Evolutionary conservation across 192 early-diverging fungal genomes (phyloP).

Genomic region (Coemansia sp.): DNA sequence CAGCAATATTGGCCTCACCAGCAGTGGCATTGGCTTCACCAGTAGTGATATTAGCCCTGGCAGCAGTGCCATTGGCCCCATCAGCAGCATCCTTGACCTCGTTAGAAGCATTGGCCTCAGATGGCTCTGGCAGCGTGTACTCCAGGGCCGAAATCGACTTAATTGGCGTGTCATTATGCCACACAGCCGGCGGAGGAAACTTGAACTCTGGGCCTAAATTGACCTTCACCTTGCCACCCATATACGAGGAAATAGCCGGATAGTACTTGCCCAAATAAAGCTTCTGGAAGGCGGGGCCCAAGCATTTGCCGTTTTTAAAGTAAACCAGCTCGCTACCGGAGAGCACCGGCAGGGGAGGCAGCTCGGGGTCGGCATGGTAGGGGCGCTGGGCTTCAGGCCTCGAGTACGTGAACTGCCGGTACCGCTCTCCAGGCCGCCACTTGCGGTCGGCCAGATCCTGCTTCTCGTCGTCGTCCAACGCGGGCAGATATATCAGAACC

Average conservation of each 20-base stretch:
- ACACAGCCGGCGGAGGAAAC: conserved; percentile 56
- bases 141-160: conserved; percentile 51
- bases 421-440: conserved; percentile 45
- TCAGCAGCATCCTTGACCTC: background rate
- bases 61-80: background rate
- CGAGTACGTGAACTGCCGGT: conserved; percentile 46
- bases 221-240: conserved; percentile 59
- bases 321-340: conserved; percentile 61
- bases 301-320: conserved; percentile 63
- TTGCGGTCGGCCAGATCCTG: conserved; percentile 50
- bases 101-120: background rate
- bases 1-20: background rate
- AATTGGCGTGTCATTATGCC: conserved; percentile 38
- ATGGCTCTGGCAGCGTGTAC: conserved; percentile 22
- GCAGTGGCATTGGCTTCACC: background rate
- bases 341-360: conserved; percentile 51
- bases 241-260: conserved; percentile 68
- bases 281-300: conserved; percentile 65
- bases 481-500: conserved; percentile 52
- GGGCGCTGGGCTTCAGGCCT: conserved; percentile 49
- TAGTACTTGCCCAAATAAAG: conserved; percentile 75
- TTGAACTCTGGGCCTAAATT: conserved; percentile 72
- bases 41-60: no score
- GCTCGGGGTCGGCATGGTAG: conserved; percentile 29
- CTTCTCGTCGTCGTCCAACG: conserved; percentile 42